Evolutionary conservation across 495 filamentous ascomycete genomes (phyloP).

Genomic region (Penicillium dipodomyicola): DNA sequence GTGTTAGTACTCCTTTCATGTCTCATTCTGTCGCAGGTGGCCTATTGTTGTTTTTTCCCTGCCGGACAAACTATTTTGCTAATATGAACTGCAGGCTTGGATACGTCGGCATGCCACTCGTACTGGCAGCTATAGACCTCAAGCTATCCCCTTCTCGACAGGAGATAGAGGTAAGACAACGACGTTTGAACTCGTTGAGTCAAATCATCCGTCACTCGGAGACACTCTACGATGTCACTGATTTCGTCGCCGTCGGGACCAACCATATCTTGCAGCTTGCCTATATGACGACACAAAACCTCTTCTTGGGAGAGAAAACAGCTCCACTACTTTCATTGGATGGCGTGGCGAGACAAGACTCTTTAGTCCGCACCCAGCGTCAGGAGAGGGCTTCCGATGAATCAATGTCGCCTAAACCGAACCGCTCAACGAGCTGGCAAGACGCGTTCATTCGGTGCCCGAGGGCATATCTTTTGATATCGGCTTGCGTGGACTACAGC

Average conservation of each 20-base stretch:
- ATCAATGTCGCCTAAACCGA: neutral
- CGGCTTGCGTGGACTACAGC: constrained; percentile 33
- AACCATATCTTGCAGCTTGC: constrained; percentile 37
- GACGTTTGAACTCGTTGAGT: constrained; percentile 27
- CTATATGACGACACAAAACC: constrained; percentile 29
- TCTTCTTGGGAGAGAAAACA: constrained; percentile 24
- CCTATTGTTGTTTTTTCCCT: no score
- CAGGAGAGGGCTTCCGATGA: neutral
- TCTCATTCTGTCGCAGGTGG: neutral
- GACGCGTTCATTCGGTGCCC: constrained; percentile 35
- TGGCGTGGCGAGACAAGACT: neutral
- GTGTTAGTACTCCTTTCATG: constrained; percentile 21
- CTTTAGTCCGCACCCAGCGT: neutral
- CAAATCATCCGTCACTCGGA: constrained; percentile 33
- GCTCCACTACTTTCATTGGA: neutral
- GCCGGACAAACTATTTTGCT: no score
- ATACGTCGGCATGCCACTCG: constrained; percentile 35
- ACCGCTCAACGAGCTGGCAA: constrained; percentile 28
- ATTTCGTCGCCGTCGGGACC: constrained; percentile 30
- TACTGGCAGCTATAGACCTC: constrained; percentile 37
- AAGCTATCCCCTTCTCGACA: constrained; percentile 30
- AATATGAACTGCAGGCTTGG: constrained; percentile 20
- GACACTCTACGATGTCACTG: constrained; percentile 35
- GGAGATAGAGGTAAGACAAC: constrained; percentile 22
- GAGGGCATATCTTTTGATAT: constrained; percentile 37